phyloP scores from a whole-genome alignment of 768 basidiomycete genomes.

The Lactarius sp. region DNA sequence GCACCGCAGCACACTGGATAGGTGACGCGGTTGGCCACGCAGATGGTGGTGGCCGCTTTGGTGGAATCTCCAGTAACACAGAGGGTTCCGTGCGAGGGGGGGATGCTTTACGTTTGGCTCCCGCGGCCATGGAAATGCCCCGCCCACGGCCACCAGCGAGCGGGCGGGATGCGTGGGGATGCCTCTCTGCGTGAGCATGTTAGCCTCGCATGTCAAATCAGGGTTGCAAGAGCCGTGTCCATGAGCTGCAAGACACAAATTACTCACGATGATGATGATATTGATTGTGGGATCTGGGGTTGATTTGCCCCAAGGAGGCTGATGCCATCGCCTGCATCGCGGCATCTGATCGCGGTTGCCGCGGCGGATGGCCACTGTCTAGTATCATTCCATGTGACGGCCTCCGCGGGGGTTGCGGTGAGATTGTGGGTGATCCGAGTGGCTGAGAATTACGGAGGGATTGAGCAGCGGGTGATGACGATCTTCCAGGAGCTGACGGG shows the following conservation, averaged over 20 bases:
- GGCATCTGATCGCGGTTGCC: slow-evolving; percentile 15
- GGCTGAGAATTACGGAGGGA: slow-evolving; percentile 3
- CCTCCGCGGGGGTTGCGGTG: slow-evolving; percentile 2
- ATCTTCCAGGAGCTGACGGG: slow-evolving; percentile 3
- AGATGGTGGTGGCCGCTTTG: slow-evolving; percentile 34
- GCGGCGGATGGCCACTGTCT: slow-evolving; percentile 10
- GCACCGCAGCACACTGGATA: slow-evolving; percentile 36
- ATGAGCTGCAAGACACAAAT: background rate
- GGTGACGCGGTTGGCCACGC: slow-evolving; percentile 48
- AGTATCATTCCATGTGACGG: background rate
- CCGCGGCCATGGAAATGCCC: background rate
- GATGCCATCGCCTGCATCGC: slow-evolving; percentile 2
- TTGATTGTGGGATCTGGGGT: background rate
- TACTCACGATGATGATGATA: slow-evolving; percentile 19
- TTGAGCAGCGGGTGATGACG: slow-evolving; percentile 7
- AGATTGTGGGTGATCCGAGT: background rate
- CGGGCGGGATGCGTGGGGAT: background rate
- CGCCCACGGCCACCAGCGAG: slow-evolving; percentile 15
- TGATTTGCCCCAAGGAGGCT: background rate
- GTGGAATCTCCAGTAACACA: slow-evolving; percentile 7
- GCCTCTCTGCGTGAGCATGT: slow-evolving; percentile 8
- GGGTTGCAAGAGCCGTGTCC: background rate
- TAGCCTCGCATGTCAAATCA: background rate
- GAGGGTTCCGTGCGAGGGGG: slow-evolving; percentile 13
- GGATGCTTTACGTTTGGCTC: slow-evolving; percentile 23